Evolutionary conservation across 441 rosid genomes (phyloP), one percentile per base, ranked within the genome.

Genomic region (Geranium incanum): DNA sequence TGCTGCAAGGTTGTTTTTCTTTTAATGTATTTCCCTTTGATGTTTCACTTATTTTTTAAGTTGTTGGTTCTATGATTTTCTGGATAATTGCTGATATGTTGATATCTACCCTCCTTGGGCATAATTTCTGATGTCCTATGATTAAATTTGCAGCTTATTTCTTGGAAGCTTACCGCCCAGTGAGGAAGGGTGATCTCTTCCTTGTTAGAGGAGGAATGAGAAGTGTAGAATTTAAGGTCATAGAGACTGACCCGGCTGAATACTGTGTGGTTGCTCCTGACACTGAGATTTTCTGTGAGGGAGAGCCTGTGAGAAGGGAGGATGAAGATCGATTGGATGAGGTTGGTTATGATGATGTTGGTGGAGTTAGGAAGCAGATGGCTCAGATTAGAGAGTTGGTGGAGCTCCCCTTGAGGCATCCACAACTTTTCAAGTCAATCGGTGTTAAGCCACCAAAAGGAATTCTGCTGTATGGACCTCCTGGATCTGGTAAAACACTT

Each of bases 281-380:
- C 64, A 59, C 64, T 6, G 64, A 59, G 64, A 59, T 59, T 19
- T 59, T 59, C 23, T 59, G 64, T 59, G 64, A 59, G 64, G 64
- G 64, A 59, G 64, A 59, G 23, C 64, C 64, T 59, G 64, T 59
- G 21, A 59, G 23, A 59, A 18, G 64, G 21, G 64, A 59, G 64
- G 64, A 59, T 59, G 64, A 59, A 59, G 64, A 59, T 18, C 21
- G 33, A 59, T 59, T 59, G 12, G 23, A 59, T 59, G 64, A 59
- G 23, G 33, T 59, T 5, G 64, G 64, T 19, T 59, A 59, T 59
- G 64, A 59, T 59, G 64, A 59, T 18, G 64, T 59, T 6, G 64
- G 64, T 59, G 64, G 64, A 16, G 64, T 59, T 59, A 59, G 64
- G 33, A 59, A 59, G 64, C 64, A 59, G 23, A 59, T 59, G 64